A percentile compares a stretch with the other conserved stretches of the same genome.
Evolutionary conservation across 441 rosid species (phyloP).

Genomic region (Melastoma candidum): DNA sequence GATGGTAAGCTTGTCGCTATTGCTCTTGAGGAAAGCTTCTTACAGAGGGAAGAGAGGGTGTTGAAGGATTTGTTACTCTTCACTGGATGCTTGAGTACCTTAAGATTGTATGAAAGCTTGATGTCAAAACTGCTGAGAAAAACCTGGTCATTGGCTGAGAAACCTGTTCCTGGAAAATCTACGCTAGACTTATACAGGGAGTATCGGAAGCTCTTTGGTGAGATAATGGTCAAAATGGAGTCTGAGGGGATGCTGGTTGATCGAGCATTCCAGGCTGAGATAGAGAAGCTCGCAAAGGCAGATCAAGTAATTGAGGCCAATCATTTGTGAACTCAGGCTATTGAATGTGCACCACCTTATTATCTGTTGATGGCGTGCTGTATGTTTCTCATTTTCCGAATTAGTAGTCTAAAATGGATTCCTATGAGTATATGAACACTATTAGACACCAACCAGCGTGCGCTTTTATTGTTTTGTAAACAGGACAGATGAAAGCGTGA

Average conservation of each 20-base stretch:
- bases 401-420: too few relatives aligned
- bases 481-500: slow-evolving; percentile 38
- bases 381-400: too few relatives aligned
- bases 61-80: slow-evolving; percentile 86
- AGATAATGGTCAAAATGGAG: slow-evolving; percentile 85
- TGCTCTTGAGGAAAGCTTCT: slow-evolving; percentile 68
- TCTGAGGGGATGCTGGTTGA: slow-evolving; percentile 87
- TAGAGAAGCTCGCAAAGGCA: slow-evolving; percentile 79
- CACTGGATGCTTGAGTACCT: slow-evolving; percentile 86
- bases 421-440: too few relatives aligned
- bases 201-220: slow-evolving; percentile 84
- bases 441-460: background rate
- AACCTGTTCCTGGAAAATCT: slow-evolving; percentile 28
- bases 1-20: slow-evolving; percentile 61
- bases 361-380: too few relatives aligned
- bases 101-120: slow-evolving; percentile 80
- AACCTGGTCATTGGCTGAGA: slow-evolving; percentile 59
- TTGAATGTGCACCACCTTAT: background rate
- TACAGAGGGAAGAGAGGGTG: slow-evolving; percentile 63
- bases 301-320: slow-evolving; percentile 69
- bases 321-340: slow-evolving; percentile 87
- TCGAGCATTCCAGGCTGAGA: slow-evolving; percentile 64
- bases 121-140: slow-evolving; percentile 32
- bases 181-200: slow-evolving; percentile 74
- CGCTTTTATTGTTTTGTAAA: slow-evolving; percentile 18